These are phyloP conservation scores for Atkinsonella hypoxylon DNA, from an alignment of 2,329 filamentous ascomycete species.

Conservation along the genomic window DNA sequence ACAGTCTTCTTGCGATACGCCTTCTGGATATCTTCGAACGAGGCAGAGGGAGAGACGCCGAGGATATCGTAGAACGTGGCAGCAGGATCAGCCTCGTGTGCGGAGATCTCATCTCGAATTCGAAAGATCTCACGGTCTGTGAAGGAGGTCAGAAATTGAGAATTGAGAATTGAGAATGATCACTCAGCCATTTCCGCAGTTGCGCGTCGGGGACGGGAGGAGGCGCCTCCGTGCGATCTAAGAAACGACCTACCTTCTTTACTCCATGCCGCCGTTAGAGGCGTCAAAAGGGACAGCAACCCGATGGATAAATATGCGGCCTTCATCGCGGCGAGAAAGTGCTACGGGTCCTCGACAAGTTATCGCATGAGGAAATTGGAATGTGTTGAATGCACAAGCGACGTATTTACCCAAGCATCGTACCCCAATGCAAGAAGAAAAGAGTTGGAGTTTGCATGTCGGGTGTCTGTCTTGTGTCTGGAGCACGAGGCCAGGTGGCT, in stretches of 20 bases:
- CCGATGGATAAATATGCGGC: conserved; percentile 53
- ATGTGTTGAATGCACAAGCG: conserved; percentile 3
- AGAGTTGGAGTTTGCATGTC: neutral
- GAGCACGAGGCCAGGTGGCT: conserved; percentile 9
- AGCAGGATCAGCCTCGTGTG: conserved; percentile 63
- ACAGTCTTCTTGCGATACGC: conserved; percentile 84
- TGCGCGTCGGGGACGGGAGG: neutral
- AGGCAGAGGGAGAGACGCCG: conserved; percentile 60
- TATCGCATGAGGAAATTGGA: neutral
- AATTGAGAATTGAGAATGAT: neutral
- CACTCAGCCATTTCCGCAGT: too few relatives aligned
- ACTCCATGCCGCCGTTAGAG: conserved; percentile 64
- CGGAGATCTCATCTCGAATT: conserved; percentile 72
- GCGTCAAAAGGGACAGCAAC: conserved; percentile 54
- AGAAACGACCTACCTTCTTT: conserved; percentile 56
- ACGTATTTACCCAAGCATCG: neutral
- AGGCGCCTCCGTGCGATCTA: neutral
- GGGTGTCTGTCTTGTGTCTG: neutral
- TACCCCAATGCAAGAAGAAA: neutral
- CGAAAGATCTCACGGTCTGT: conserved; percentile 96
- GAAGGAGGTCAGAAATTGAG: neutral
- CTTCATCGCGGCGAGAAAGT: conserved; percentile 45
- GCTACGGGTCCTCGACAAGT: neutral
- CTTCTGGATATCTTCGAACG: conserved; percentile 81
- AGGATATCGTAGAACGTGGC: conserved; percentile 94